Base-by-base conservation (phyloP, 257 asterid species). In the Solanum pimpinellifolium region DNA sequence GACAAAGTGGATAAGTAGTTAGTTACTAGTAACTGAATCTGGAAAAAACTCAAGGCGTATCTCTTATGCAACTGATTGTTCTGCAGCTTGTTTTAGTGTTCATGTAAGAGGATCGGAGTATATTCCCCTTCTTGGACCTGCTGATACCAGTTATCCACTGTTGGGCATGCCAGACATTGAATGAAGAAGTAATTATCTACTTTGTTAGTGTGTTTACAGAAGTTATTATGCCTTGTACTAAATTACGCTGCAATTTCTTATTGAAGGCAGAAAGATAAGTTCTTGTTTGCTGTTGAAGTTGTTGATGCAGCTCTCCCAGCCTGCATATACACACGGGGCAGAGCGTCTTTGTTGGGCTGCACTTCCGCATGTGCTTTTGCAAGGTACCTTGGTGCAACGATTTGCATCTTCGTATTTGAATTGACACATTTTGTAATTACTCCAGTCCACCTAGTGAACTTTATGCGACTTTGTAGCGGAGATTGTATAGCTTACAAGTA, bases 81-180 rank as follows among this genome's bases (percentile, higher is more conserved):
- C 15, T 92, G 92, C 98, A 96, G 99, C 99, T 87, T 95, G 99
- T 95, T 95, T 88, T 80, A 90, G 96, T 52, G 99, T 97, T 86
- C 99, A 96, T 89, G 98, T 97, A 23, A 93, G 99, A 91, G 98
- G 98, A 80, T 95, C 97, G 1, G 99, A 97, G 92, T 94, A 95
- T 84, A 92, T 94, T 83, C 99, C 98, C 2, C 92, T 90, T 72
- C 92, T 91, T 70, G 99, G 96, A 89, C 91, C 98, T 41, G 97
- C 91, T 82, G 97, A 93, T 76, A 5, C 96, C 52, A 88, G 87
- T 89, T 92, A 88, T 70, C 87, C 95, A 12, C 87, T 90, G 86
- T 83, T 92, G 66, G 95, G 95, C 42, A 85, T 89, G 74, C 86
- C 94, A 3, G 95, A 91, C 73, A 85, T 87, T 31, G 98, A 94